phyloP scores from a whole-genome alignment of 225 moss, liverwort and hornwort species.

The Asterella californica region DNA sequence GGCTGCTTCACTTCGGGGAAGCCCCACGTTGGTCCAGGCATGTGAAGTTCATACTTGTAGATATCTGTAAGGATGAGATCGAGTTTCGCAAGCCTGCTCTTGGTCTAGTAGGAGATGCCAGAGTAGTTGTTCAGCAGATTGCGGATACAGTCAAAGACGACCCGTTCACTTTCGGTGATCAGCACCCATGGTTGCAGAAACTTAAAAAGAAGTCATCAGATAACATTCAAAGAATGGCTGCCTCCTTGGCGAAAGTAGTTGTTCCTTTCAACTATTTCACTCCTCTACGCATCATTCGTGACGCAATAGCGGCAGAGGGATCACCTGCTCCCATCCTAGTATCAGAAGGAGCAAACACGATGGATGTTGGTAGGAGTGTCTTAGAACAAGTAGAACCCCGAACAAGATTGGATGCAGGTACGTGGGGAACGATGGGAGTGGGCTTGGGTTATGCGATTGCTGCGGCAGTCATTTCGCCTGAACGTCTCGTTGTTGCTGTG shows the following conservation, averaged over 20 bases:
- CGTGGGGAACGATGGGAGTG: slow-evolving; percentile 99
- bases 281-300: slow-evolving; percentile 88
- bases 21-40: slow-evolving; percentile 68
- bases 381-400: slow-evolving; percentile 85
- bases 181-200: slow-evolving; percentile 76
- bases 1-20: slow-evolving; percentile 98
- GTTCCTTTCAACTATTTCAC: slow-evolving; percentile 95
- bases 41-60: slow-evolving; percentile 85
- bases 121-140: slow-evolving; percentile 70
- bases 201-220: slow-evolving; percentile 59
- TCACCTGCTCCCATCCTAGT: slow-evolving; percentile 94
- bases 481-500: slow-evolving; percentile 81
- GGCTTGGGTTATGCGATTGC: slow-evolving; percentile 94
- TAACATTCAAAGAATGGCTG: slow-evolving; percentile 73
- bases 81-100: slow-evolving; percentile 66
- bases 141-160: slow-evolving; percentile 73
- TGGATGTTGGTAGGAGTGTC: slow-evolving; percentile 90
- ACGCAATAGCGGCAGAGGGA: slow-evolving; percentile 72
- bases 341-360: slow-evolving; percentile 96
- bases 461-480: slow-evolving; percentile 81
- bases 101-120: slow-evolving; percentile 77
- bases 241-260: slow-evolving; percentile 58
- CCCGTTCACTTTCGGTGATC: slow-evolving; percentile 73
- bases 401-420: slow-evolving; percentile 92
- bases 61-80: slow-evolving; percentile 66